phyloP scores from a whole-genome alignment of 2,329 filamentous ascomycete genomes.

The Mycosphaerelloides madeirae region DNA sequence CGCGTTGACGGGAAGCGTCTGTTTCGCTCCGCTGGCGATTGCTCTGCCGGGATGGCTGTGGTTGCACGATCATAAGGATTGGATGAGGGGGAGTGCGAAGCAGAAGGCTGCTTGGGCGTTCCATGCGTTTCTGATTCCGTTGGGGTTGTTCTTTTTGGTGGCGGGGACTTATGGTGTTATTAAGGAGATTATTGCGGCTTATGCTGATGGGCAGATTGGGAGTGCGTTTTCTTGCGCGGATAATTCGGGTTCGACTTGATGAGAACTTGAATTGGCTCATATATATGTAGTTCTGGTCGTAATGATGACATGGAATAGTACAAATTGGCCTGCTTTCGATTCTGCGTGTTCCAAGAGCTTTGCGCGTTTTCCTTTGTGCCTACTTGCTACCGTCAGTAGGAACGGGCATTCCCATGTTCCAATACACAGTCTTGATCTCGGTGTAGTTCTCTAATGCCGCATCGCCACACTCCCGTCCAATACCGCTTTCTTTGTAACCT shows the following conservation, averaged over 20 bases:
- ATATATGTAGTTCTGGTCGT: too few relatives aligned
- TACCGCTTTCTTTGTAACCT: slow-evolving; percentile 46
- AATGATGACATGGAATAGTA: too few relatives aligned
- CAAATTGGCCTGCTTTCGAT: too few relatives aligned
- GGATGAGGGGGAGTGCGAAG: slow-evolving; percentile 34
- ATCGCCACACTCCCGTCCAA: slow-evolving; percentile 45
- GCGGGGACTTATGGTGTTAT: slow-evolving; percentile 50
- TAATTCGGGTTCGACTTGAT: neutral
- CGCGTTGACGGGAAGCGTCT: slow-evolving; percentile 46
- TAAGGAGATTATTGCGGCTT: slow-evolving; percentile 50
- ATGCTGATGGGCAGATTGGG: slow-evolving; percentile 43
- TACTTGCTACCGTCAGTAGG: slow-evolving; percentile 4
- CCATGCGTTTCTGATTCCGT: slow-evolving; percentile 40
- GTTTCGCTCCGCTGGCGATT: slow-evolving; percentile 50
- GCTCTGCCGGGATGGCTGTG: slow-evolving; percentile 48
- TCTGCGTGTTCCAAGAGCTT: too few relatives aligned
- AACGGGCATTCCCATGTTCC: slow-evolving; percentile 4
- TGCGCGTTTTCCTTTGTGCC: too few relatives aligned
- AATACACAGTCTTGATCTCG: slow-evolving; percentile 13
- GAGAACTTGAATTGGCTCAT: too few relatives aligned
- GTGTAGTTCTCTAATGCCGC: slow-evolving; percentile 18
- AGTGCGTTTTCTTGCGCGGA: neutral
- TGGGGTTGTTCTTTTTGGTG: slow-evolving; percentile 46
- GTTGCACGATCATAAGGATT: slow-evolving; percentile 46
- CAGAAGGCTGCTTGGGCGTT: slow-evolving; percentile 38